A percentile compares a stretch with the other conserved stretches of the same genome.
phyloP scores from a whole-genome alignment of 495 filamentous ascomycete species.

The Cenococcum geophilum region DNA sequence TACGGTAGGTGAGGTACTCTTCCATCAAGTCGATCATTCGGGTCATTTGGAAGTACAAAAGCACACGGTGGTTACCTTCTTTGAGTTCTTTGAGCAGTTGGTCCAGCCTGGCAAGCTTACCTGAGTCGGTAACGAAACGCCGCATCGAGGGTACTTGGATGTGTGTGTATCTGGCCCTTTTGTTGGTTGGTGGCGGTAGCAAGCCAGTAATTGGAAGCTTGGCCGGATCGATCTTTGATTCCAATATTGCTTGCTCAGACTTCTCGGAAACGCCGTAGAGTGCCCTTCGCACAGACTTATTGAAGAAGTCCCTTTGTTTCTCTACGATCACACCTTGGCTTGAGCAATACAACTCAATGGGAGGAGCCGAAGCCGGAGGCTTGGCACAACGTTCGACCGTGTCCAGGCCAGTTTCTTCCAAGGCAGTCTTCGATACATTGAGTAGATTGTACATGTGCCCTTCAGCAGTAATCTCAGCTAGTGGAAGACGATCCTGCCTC shows the following conservation, averaged over 20 bases:
- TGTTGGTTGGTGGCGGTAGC: constrained; percentile 68
- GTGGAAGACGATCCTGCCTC: constrained; percentile 57
- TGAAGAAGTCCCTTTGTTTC: constrained; percentile 73
- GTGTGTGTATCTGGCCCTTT: constrained; percentile 76
- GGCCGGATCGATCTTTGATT: constrained; percentile 57
- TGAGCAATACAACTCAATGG: constrained; percentile 70
- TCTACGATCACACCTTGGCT: constrained; percentile 61
- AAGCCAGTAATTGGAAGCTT: constrained; percentile 58
- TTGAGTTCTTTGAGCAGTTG: constrained; percentile 81
- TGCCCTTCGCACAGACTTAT: constrained; percentile 61
- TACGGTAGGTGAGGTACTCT: constrained; percentile 95
- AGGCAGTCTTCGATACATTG: constrained; percentile 66
- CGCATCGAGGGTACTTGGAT: constrained; percentile 97
- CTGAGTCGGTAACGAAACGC: constrained; percentile 95
- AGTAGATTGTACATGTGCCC: constrained; percentile 68
- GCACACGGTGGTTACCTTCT: constrained; percentile 84
- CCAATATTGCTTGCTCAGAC: constrained; percentile 68
- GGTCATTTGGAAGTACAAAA: constrained; percentile 99
- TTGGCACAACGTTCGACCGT: constrained; percentile 73
- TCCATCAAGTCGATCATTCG: constrained; percentile 99
- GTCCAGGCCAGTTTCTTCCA: constrained; percentile 61
- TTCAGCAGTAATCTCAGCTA: constrained; percentile 65
- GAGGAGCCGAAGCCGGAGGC: constrained; percentile 76
- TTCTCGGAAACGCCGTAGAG: constrained; percentile 61
- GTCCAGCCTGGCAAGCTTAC: constrained; percentile 90